Percentiles rank a stretch among this genome's conserved stretches.
Evolutionary conservation across 306 rosid species (phyloP).

Genomic region (Sicyos edulis): DNA sequence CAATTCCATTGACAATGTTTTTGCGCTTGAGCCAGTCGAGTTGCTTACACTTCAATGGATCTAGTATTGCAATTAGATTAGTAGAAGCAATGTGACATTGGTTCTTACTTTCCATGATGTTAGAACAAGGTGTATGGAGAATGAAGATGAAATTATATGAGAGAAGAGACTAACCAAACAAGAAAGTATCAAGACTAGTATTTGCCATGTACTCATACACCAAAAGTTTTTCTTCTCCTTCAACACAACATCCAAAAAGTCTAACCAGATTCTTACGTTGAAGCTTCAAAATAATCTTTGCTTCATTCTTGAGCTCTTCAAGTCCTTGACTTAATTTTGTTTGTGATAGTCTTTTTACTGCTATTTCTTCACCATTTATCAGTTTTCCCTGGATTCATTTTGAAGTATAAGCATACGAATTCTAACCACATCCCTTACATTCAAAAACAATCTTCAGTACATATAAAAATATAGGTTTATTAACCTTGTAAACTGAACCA

Average conservation of each 20-base stretch:
- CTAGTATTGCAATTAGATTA: constrained; percentile 16
- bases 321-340: constrained; percentile 37
- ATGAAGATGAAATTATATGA: neutral
- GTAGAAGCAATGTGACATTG: too few relatives aligned
- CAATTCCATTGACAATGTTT: constrained; percentile 28
- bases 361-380: constrained; percentile 25
- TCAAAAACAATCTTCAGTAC: neutral
- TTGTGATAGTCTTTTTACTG: constrained; percentile 41
- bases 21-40: constrained; percentile 36
- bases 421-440: too few relatives aligned
- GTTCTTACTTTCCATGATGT: too few relatives aligned
- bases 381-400: constrained; percentile 28
- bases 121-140: too few relatives aligned
- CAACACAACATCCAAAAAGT: constrained; percentile 43
- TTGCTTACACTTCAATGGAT: constrained; percentile 16
- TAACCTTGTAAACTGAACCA: constrained; percentile 52
- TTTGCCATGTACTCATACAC: constrained; percentile 44
- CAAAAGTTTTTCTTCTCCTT: constrained; percentile 35
- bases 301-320: constrained; percentile 44
- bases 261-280: constrained; percentile 43
- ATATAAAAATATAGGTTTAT: neutral
- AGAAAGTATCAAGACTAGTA: constrained; percentile 36
- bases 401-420: neutral
- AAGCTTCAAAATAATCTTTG: constrained; percentile 36
- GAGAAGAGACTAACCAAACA: constrained; percentile 37